Conservation (phyloP, 1,284 basidiomycete species). For the Boletellus deceptivus region DNA sequence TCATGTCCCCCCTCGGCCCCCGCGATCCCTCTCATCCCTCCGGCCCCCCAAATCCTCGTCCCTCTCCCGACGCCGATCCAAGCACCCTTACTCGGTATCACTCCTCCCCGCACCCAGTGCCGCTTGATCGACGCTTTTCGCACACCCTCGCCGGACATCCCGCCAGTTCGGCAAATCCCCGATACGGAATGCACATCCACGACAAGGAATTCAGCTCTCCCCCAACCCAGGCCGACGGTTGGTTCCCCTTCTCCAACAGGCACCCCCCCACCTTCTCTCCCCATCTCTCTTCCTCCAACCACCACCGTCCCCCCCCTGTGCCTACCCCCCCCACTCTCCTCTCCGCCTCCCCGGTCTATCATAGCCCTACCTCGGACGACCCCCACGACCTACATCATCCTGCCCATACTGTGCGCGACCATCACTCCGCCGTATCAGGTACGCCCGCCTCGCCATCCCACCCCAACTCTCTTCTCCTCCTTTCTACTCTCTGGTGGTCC, state of each 20-base stretch:
- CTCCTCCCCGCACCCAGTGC: conserved; percentile 10
- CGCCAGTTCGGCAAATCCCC: conserved; percentile 29
- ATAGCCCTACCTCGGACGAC: conserved; percentile 35
- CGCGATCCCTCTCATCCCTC: conserved; percentile 47
- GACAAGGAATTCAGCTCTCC: conserved; percentile 36
- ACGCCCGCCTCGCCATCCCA: conserved; percentile 27
- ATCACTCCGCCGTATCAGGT: conserved; percentile 21
- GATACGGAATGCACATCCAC: conserved; percentile 34
- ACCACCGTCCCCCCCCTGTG: conserved; percentile 31
- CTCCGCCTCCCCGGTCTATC: conserved; percentile 17
- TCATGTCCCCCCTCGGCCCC: conserved; percentile 41
- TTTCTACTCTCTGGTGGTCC: conserved; percentile 74
- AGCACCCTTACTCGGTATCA: conserved; percentile 14
- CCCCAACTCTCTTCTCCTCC: conserved; percentile 33
- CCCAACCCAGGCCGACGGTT: conserved; percentile 24
- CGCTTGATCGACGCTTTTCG: conserved; percentile 27
- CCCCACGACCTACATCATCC: conserved; percentile 37
- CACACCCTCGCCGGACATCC: conserved; percentile 13
- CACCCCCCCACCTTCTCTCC: conserved; percentile 36
- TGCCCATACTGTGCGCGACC: conserved; percentile 25
- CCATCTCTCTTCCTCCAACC: conserved; percentile 34
- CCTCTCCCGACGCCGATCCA: conserved; percentile 20
- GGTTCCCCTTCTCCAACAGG: conserved; percentile 44
- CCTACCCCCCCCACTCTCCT: conserved; percentile 16
- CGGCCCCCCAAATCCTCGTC: conserved; percentile 27